Evolutionary conservation across 2,329 filamentous ascomycete species (phyloP), one percentile per base, ranked within the genome.

Genomic region (Hypoxylon sp.): DNA sequence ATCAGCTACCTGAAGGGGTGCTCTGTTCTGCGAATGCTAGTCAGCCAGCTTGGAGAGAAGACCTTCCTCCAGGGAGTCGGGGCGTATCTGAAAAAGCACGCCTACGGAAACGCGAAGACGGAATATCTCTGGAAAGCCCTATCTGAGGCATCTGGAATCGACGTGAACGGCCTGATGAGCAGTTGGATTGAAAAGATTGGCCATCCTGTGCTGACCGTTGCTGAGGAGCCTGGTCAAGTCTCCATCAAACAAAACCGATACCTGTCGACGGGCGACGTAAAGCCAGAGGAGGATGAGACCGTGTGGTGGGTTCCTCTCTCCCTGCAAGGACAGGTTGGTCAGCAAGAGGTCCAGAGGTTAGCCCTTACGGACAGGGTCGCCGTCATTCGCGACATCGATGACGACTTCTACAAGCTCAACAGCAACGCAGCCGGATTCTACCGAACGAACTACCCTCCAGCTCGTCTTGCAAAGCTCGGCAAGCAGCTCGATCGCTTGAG

Each of bases 1-100:
- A 98, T 99, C 76, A 96, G 91, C 77, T 99, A 98, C 73, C 82
- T 96, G 62, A 98, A 99, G 79, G 95, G 95, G 29, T 96, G 92
- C 78, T 97, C 94, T 2, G 91, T 95, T 58, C 95, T 99, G 71
- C 90, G 95, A 71, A 99, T 99, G 95, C 78, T 99, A 68, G 94
- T 92, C 67, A 88, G 89, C 69, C 91, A 98, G 74, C 85, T 99
- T 15, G 92, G 92, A 11, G 88, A 90, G 48, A 87, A 97, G 69
- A 90, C 86, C 1, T 99, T 99, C 82, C 81, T 99, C 48, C 88
- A 90, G 71, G 95, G 95, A 67, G 93, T 99, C 46, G 88, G 91
- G 15, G 86, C 88, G 68, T 99, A 99, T 76, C 84, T 99, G 56
- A 92, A 92, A 76, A 85, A 88, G 47, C 90, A 99, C 74, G 87